Evolutionary conservation across 495 filamentous ascomycete genomes (phyloP), one percentile per base, ranked within the genome.

Genomic region (Mytilinidion resinicola): DNA sequence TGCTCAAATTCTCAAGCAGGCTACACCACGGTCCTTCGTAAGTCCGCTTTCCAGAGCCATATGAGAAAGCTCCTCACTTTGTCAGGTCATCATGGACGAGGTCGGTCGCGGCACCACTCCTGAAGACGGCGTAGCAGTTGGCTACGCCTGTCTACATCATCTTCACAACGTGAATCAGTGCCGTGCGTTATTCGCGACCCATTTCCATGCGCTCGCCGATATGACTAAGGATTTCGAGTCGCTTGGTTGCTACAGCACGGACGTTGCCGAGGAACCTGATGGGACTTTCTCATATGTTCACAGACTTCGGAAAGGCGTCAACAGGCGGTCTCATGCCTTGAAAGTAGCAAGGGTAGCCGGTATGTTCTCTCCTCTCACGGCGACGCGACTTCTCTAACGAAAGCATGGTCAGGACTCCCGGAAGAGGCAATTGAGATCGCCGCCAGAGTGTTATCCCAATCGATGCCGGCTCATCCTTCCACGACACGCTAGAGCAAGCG

Each of bases 81-180:
- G 14, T 25, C 14, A 49, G 46, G 46, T 97, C n/a, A 90, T 98
- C 67, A 97, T 98, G 92, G 93, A 98, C 68, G 93, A 98, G 74
- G 85, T 98, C 17, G 93, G 93, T 0, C 81, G 93, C 19, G 93
- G 93, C 1, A 98, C 95, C 9, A 95, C 91, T 2, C 90, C 93
- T 0, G 84, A 88, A 59, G 95, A 96, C 67, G 95, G 93, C 3
- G 78, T 85, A 9, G 95, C 93, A 1, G 83, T 98, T 10, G 90
- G 89, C 7, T 96, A 89, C 68, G 93, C 93, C 1, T 87, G 84
- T 66, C 74, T 98, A 37, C 80, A 92, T 63, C 89, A 96, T 70
- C 73, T 98, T 36, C 82, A 89, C 56, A 74, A 82, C 53, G 77
- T 82, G 3, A 96, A 92, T 68, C 76, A 77, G 63, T 89, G 85